A percentile compares a stretch with the other conserved stretches of the same genome.
Evolutionary conservation across 2,329 filamentous ascomycete genomes (phyloP).

Genomic region (Alternaria sp.): DNA sequence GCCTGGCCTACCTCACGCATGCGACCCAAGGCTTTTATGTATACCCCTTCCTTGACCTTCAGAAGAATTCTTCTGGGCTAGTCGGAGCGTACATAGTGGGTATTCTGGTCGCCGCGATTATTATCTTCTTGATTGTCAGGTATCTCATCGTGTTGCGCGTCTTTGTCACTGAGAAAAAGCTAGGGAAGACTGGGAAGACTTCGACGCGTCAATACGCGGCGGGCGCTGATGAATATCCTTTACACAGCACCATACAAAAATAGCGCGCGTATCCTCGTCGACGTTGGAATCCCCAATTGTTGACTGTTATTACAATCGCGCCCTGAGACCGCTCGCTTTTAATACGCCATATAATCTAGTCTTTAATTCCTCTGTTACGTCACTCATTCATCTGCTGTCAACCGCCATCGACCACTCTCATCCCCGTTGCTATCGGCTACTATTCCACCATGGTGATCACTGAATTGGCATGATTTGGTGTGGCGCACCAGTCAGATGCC

Average conservation of each 20-base stretch:
- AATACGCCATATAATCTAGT: neutral
- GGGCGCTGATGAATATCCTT: slow-evolving; percentile 25
- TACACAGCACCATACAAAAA: slow-evolving; percentile 26
- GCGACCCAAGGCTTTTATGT: slow-evolving; percentile 75
- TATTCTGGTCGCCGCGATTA: slow-evolving; percentile 48
- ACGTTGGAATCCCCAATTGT: neutral
- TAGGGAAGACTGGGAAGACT: slow-evolving; percentile 49
- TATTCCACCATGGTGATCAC: slow-evolving; percentile 3
- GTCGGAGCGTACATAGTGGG: slow-evolving; percentile 70
- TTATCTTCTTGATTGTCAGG: slow-evolving; percentile 52
- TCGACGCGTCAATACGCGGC: slow-evolving; percentile 16
- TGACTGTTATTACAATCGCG: neutral
- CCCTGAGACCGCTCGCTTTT: neutral
- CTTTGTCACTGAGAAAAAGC: slow-evolving; percentile 54
- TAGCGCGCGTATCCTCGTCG: slow-evolving; percentile 8
- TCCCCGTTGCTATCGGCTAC: neutral
- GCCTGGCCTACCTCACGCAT: slow-evolving; percentile 74
- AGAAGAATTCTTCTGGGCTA: slow-evolving; percentile 55
- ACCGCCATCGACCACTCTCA: neutral
- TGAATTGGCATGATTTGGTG: slow-evolving; percentile 1
- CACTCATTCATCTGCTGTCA: neutral
- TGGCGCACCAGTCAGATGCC: slow-evolving; percentile 13
- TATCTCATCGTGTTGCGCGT: slow-evolving; percentile 49
- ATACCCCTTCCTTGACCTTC: slow-evolving; percentile 75
- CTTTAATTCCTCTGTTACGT: neutral